Conservation (phyloP, 1,284 basidiomycete species). For the Phylloporus sp. region DNA sequence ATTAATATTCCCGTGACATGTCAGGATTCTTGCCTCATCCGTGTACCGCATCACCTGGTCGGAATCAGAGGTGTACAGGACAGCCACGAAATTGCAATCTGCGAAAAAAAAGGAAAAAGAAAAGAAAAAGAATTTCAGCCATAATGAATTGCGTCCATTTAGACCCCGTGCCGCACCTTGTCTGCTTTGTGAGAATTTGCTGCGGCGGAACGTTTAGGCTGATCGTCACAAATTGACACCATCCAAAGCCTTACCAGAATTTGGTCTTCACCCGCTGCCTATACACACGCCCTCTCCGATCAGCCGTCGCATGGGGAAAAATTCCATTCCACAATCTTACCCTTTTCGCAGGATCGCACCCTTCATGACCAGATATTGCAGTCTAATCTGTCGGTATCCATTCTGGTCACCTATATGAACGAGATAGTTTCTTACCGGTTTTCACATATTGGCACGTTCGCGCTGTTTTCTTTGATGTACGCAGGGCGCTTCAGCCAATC, state of each 20-base stretch:
- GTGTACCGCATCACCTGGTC: constrained; percentile 79
- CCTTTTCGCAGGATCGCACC: constrained; percentile 84
- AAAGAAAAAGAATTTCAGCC: constrained; percentile 14
- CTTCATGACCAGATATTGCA: constrained; percentile 83
- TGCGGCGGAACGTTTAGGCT: constrained; percentile 38
- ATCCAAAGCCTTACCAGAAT: constrained; percentile 61
- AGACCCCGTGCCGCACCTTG: constrained; percentile 52
- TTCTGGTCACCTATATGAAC: constrained; percentile 26
- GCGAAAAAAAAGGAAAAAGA: constrained; percentile 4
- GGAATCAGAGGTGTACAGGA: constrained; percentile 74
- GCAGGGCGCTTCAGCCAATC: constrained; percentile 81
- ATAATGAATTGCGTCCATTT: neutral
- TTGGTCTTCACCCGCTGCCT: constrained; percentile 79
- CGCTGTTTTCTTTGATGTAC: constrained; percentile 76
- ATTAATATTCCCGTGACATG: constrained; percentile 17
- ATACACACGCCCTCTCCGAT: constrained; percentile 18
- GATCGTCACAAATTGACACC: neutral
- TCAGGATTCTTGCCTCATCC: constrained; percentile 59
- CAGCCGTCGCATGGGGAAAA: constrained; percentile 25
- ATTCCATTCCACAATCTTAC: constrained; percentile 40
- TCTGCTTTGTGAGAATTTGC: constrained; percentile 72
- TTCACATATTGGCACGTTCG: constrained; percentile 76
- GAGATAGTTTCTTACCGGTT: constrained; percentile 57
- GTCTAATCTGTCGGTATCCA: constrained; percentile 44
- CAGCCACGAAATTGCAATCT: constrained; percentile 80